These are phyloP conservation scores for Arachis monticola DNA, from an alignment of 331 rosid species.

Conservation along the genomic window DNA sequence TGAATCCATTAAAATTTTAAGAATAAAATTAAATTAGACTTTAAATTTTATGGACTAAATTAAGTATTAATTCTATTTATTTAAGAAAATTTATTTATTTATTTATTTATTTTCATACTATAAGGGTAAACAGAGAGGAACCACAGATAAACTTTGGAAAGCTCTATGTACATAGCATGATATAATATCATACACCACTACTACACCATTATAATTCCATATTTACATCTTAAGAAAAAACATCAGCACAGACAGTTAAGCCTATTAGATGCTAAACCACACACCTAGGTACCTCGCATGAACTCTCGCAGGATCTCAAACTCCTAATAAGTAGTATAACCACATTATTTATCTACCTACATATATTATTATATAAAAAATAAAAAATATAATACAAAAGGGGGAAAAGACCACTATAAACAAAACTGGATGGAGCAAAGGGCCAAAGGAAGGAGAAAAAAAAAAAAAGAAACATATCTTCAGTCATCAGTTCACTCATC, in stretches of 20 bases:
- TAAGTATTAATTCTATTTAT: no score
- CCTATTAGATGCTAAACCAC: neutral
- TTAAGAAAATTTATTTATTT: no score
- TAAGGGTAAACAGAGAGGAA: no score
- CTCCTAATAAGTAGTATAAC: neutral
- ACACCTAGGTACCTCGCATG: neutral
- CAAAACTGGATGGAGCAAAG: conserved; percentile 24
- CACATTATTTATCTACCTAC: neutral
- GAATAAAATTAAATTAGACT: no score
- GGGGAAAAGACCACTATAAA: neutral
- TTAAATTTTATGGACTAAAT: no score
- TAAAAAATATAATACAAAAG: no score
- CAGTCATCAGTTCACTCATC: neutral
- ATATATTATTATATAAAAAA: no score
- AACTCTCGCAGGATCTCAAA: conserved; percentile 4
- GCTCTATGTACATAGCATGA: no score
- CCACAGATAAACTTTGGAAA: no score
- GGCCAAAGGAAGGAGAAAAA: neutral
- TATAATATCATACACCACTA: neutral
- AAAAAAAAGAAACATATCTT: neutral
- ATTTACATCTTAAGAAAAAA: conserved; percentile 20
- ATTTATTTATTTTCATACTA: no score
- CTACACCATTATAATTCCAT: neutral
- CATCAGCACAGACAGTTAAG: neutral
- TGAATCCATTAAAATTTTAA: no score